phyloP scores from a whole-genome alignment of 495 filamentous ascomycete genomes.

The Lasiosphaeria hispida region DNA sequence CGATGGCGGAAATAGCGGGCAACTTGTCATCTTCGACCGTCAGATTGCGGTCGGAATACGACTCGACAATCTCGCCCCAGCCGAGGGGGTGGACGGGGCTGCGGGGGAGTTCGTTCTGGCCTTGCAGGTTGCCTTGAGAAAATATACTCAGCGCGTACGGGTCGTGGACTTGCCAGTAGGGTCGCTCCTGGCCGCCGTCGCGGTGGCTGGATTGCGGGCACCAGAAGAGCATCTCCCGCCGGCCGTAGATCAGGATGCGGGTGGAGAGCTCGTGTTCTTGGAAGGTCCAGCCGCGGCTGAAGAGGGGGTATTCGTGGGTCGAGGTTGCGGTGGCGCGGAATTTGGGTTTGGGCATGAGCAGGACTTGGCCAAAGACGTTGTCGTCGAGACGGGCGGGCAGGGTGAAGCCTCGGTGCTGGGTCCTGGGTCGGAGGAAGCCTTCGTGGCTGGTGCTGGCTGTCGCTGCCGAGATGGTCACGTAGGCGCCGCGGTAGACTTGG shows the following conservation, averaged over 20 bases:
- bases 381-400: neutral
- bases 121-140: neutral
- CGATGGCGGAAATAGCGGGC: neutral
- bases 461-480: constrained; percentile 9
- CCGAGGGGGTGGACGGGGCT: neutral
- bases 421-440: constrained; percentile 13
- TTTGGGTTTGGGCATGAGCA: constrained; percentile 1
- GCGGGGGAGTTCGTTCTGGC: too few relatives aligned
- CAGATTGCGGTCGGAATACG: neutral
- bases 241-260: constrained; percentile 8
- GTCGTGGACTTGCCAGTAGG: constrained; percentile 1
- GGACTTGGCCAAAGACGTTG: constrained; percentile 6
- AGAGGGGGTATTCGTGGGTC: constrained; percentile 1
- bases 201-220: constrained; percentile 4
- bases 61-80: neutral
- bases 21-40: neutral
- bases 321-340: neutral
- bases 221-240: neutral
- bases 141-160: neutral
- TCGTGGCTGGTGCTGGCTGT: constrained; percentile 3
- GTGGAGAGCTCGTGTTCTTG: constrained; percentile 11
- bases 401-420: neutral
- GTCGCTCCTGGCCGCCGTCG: constrained; percentile 9
- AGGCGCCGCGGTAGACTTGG: constrained; percentile 11
- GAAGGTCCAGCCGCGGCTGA: constrained; percentile 13